Base-by-base conservation (phyloP, 805 yeast genomes). In the Teunomyces barrocoloradensis region DNA sequence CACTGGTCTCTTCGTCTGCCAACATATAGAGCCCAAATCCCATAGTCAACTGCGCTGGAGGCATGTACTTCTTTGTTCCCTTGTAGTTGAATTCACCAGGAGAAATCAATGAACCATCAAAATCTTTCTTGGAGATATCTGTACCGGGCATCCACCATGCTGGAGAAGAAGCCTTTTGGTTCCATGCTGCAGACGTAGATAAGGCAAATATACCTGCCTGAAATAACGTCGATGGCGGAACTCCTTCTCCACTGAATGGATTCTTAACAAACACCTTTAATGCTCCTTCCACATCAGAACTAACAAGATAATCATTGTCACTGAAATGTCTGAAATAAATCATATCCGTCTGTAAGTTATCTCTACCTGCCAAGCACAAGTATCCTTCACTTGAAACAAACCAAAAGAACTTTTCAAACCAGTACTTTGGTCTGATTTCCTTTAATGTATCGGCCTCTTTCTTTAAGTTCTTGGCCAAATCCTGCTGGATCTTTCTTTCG, bases 341-440 rank as follows among this genome's bases (percentile, higher is more conserved):
- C 70, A 88, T 78, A 57, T 91, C 96, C 4, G 81, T 76, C 62
- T 92, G 98, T 4, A 80, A 63, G 18, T 75, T 79, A 61, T 94
- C 97, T 53, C 89, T 81, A 1, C 97, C 98, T 41, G 91, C 89
- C 46, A 94, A 65, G 49, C 95, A 87, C 43, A 94, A 68, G 59
- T 87, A 90, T 0, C 94, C 91, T 60, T 92, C 98, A 54, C 85
- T 82, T 0, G 97, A 80, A n/a, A 91, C 73, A 60, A 94, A 94
- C 99, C 99, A 94, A 59, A 77, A 82, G 64, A 85, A 92, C 65
- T 92, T 94, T 62, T 94, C 99, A 69, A 94, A 94, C 88, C 97
- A 91, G 61, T 74, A 84, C 41, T 89, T 89, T 4, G 79, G 74
- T 41, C 97, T 77, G 28, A 87, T 69, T 33, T 79, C 81, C 51